Conservation (phyloP, 176 grass and related monocot species). For the Oropetium thomaeum region DNA sequence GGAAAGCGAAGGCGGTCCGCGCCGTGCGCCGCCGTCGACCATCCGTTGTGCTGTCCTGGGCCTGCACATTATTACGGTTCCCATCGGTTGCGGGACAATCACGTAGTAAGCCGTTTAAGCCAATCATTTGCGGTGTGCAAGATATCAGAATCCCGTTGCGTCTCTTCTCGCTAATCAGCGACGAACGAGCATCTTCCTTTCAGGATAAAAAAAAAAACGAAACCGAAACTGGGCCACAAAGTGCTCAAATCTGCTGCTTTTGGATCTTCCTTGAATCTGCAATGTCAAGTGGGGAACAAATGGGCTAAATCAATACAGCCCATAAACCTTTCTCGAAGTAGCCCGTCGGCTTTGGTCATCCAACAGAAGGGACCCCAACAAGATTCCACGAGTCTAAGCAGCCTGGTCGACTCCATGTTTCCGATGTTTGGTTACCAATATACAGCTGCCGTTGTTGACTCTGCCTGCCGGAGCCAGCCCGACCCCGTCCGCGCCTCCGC, state of each 20-base stretch:
- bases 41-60: background rate
- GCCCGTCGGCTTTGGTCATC: background rate
- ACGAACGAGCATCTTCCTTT: no score
- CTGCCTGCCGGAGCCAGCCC: conserved; percentile 13
- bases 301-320: background rate
- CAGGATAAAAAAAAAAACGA: background rate
- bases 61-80: conserved; percentile 19
- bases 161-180: no score
- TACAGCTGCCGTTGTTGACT: no score
- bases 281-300: no score
- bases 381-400: no score
- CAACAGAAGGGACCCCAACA: no score
- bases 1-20: conserved; percentile 36
- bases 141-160: no score
- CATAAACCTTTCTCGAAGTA: background rate
- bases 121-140: background rate
- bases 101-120: background rate
- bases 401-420: no score
- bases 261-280: background rate
- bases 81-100: background rate
- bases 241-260: background rate
- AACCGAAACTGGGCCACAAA: background rate
- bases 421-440: no score
- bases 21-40: conserved; percentile 10
- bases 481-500: conserved; percentile 30